Conservation (phyloP, 2,329 filamentous ascomycete species). For the Hypoxylon sp. region DNA sequence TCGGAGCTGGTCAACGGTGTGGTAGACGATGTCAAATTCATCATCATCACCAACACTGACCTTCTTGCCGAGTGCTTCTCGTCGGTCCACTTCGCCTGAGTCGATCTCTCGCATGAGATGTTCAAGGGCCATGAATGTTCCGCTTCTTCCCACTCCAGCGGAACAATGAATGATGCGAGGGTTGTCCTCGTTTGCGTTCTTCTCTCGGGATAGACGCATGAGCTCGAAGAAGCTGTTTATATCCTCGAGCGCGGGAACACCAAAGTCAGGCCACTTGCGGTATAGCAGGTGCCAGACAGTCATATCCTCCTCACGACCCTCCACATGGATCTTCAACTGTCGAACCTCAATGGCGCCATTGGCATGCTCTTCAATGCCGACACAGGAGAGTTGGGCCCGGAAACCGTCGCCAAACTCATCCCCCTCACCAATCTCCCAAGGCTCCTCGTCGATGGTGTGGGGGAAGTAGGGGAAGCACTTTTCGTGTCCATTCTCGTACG, state of each 20-base stretch:
- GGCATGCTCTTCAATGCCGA: constrained; percentile 64
- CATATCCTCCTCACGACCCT: constrained; percentile 52
- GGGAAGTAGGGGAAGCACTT: constrained; percentile 95
- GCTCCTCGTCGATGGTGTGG: constrained; percentile 58
- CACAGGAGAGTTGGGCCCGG: constrained; percentile 73
- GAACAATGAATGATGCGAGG: constrained; percentile 88
- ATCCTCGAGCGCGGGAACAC: constrained; percentile 76
- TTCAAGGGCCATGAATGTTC: constrained; percentile 96
- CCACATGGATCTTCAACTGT: constrained; percentile 69
- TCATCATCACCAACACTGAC: constrained; percentile 16
- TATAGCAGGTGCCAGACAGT: constrained; percentile 85
- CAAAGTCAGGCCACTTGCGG: constrained; percentile 89
- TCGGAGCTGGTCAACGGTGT: constrained; percentile 80
- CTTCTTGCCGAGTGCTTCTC: constrained; percentile 21
- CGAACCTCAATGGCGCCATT: constrained; percentile 75
- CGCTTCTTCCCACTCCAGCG: constrained; percentile 91
- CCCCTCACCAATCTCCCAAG: constrained; percentile 67
- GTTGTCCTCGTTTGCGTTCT: constrained; percentile 64
- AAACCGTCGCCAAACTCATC: constrained; percentile 74
- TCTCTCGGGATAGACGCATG: constrained; percentile 71
- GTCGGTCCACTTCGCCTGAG: constrained; percentile 70
- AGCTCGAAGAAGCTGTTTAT: constrained; percentile 73
- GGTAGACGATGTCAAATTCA: constrained; percentile 72
- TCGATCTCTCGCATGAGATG: constrained; percentile 85
- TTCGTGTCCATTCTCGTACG: constrained; percentile 77